Evolutionary conservation across 164 flowering plant genomes (phyloP), one percentile per base, ranked within the genome.

Genomic region (Hamamelis virginiana): DNA sequence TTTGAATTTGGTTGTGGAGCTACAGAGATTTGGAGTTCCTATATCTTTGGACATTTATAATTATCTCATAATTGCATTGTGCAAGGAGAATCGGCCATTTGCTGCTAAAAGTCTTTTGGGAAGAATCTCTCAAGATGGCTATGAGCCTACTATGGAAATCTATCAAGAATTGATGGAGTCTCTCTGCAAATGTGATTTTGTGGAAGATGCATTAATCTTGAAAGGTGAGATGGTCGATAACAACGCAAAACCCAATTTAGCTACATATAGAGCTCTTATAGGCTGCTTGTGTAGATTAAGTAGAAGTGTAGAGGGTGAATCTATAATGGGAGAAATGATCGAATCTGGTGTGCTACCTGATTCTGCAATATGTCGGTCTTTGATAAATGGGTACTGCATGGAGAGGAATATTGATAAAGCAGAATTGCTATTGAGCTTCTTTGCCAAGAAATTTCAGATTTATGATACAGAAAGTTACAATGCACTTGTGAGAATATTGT

Each of bases 1-100:
- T 66, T 69, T 95, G 74, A 92, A 92, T 83, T 81, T 95, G 76
- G 75, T 92, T 66, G 81, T 69, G 13, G 89, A 92, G 74, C 82
- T 91, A 62, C 62, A 69, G 67, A 87, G 79, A 67, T 75, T 80
- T 59, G 83, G 89, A 25, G 76, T 87, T 70, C 38, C 70, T 0
- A 64, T 91, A 38, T 67, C 89, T 57, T 21, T 19, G 6, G 83
- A 86, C 21, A 67, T 86, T 9, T 87, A 84, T 70, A 74, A 69
- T 67, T 75, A 66, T 69, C 77, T 95, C 19, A 78, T 84, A 23
- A 75, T 73, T 53, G 72, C 83, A 60, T 69, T 95, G 45, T 92
- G 97, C 67, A 67, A 67, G 23, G 91, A 84, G 45, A 73, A 80
- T 59, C 78, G 80, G 19, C 93, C 97, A 9, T 84, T 86, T 78